A percentile compares a stretch with the other conserved stretches of the same genome.
Conservation (phyloP, 148 eudicot genomes). For the Diospyros kaki region DNA sequence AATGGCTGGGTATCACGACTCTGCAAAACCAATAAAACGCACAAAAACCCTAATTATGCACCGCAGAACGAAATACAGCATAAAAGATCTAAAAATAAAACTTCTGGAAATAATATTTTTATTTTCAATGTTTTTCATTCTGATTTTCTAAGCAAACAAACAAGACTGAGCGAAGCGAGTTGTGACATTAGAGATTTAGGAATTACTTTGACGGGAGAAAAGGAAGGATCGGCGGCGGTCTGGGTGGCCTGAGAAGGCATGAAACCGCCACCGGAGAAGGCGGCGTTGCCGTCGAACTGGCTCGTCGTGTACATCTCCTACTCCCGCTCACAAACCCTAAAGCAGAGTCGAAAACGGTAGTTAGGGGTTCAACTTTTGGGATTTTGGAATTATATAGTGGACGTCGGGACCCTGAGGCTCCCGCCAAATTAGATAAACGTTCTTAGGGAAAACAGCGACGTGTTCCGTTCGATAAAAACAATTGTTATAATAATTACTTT, state of each 20-base stretch:
- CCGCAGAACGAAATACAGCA: neutral
- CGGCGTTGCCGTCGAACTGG: conserved; percentile 63
- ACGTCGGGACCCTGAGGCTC: neutral
- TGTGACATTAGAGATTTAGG: neutral
- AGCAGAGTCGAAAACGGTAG: neutral
- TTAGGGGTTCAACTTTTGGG: neutral
- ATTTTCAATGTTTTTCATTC: neutral
- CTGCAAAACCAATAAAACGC: conserved; percentile 30
- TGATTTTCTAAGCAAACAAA: neutral
- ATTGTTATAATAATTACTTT: too few species aligned
- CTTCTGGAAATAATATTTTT: neutral
- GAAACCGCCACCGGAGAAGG: conserved; percentile 78
- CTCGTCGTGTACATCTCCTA: conserved; percentile 19
- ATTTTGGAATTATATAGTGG: neutral
- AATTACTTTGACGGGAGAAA: conserved; percentile 52
- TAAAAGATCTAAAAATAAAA: neutral
- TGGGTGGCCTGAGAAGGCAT: conserved; percentile 79
- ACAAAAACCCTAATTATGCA: conserved; percentile 4
- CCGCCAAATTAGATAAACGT: neutral
- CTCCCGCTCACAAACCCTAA: conserved; percentile 3
- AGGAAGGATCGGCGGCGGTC: conserved; percentile 50
- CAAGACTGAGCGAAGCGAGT: neutral
- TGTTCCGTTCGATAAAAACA: too few species aligned
- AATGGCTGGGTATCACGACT: conserved; percentile 64
- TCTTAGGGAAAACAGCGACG: too few species aligned